Conservation (phyloP, 192 early-diverging fungal genomes). For the Helicostylum pulchrum region DNA sequence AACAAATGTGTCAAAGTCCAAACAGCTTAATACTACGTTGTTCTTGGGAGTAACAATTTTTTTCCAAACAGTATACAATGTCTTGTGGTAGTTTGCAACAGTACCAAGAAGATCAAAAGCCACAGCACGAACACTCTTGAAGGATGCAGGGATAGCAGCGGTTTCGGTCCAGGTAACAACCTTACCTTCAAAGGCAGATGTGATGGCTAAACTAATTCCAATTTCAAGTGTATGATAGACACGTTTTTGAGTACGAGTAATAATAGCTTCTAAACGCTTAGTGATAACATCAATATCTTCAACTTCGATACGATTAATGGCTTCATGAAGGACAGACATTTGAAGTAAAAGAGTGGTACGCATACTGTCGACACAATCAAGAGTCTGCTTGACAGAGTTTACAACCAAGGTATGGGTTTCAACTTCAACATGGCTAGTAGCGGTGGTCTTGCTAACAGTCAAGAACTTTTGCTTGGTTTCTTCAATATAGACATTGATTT, state of each 20-base stretch:
- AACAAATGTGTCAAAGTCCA: slow-evolving; percentile 11
- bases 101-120: slow-evolving; percentile 29
- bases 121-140: slow-evolving; percentile 14
- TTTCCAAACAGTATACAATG: slow-evolving; percentile 15
- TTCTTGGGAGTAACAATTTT: slow-evolving; percentile 10
- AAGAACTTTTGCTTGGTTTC: slow-evolving; percentile 16
- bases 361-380: slow-evolving; percentile 23
- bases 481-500: slow-evolving; percentile 5
- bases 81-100: slow-evolving; percentile 19
- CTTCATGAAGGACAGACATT: slow-evolving; percentile 8
- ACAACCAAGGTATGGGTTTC: slow-evolving; percentile 9
- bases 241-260: slow-evolving; percentile 21
- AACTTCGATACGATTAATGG: slow-evolving; percentile 15
- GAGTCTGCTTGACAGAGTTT: slow-evolving; percentile 15
- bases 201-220: slow-evolving; percentile 10
- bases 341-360: slow-evolving; percentile 8
- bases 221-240: slow-evolving; percentile 14
- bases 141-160: slow-evolving; percentile 18
- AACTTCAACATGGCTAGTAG: slow-evolving; percentile 6
- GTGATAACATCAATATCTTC: slow-evolving; percentile 13
- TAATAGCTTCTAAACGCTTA: slow-evolving; percentile 7
- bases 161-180: slow-evolving; percentile 28
- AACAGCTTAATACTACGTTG: background rate
- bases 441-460: background rate
- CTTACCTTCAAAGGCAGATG: slow-evolving; percentile 27